Base-by-base conservation (phyloP, 441 rosid species). In the Pelargonium cotyledonis region DNA sequence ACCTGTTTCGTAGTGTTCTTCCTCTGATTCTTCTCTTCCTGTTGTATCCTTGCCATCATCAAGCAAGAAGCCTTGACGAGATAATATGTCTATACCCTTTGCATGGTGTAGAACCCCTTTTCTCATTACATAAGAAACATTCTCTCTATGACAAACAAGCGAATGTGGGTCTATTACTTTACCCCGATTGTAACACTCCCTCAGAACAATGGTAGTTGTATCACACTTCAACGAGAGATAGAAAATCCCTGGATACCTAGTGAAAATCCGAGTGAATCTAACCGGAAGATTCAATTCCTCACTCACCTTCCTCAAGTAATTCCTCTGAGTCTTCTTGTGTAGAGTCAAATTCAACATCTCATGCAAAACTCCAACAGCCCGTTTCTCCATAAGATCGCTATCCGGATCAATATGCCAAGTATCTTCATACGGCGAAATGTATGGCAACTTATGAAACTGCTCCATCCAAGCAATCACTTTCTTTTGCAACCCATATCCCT, bases 381-480 rank as follows among this genome's bases (percentile, higher is more conserved):
- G 79, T 79, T 95, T 95, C 89, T 95, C 97, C 99, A 95, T 91
- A 57, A 95, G 92, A 64, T 95, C 91, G 7, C 97, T 91, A 7
- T 82, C 79, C 0, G 91, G 91, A 55, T 95, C 97, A 5, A 95
- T 85, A 60, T 74, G 81, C 71, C 88, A 76, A 0, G 91, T 67
- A 70, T 91, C 97, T 68, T 91, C 99, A 11, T 91, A 95, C 0
- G 97, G 97, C 11, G 99, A 95, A 68, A 95, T 82, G 78, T 92
- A 95, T 0, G 99, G 98, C 67, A 95, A 83, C 75, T 89, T 95
- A 73, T 92, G 96, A 79, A 90, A 95, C 83, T 92, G 96, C 23
- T 90, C 97, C 99, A 92, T 92, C 97, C 99, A 95, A 21, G 85
- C 91, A 63, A 74, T 82, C 21, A 94, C 99, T 83, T 89, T 94